These are phyloP conservation scores for Aureobasidium musti DNA, from an alignment of 2,329 filamentous ascomycete species.

Conservation along the genomic window DNA sequence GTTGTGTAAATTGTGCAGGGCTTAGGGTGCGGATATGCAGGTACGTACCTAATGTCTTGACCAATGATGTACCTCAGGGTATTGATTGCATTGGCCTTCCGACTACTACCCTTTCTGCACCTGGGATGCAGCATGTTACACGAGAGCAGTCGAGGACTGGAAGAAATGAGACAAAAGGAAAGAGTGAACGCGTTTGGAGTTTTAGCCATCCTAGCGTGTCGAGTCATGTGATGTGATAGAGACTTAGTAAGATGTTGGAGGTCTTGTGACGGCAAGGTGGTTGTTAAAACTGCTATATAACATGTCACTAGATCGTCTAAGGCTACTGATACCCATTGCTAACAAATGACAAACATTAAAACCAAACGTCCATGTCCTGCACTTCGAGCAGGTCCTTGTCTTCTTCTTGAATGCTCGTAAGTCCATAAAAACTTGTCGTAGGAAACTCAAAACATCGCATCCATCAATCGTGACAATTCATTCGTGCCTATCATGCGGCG, in stretches of 20 bases:
- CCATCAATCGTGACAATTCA: constrained; percentile 13
- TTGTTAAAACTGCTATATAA: constrained; percentile 13
- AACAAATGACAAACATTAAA: constrained; percentile 9
- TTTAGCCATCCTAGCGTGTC: constrained; percentile 26
- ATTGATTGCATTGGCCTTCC: background rate
- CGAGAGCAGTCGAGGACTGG: background rate
- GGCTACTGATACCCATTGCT: background rate
- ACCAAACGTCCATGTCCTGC: background rate
- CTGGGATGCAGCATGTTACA: background rate
- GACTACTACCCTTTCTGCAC: background rate
- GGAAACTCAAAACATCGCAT: background rate
- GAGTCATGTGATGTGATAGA: constrained; percentile 22
- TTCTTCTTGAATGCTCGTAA: background rate
- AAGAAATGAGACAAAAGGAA: constrained; percentile 12
- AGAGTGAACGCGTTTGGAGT: constrained; percentile 1
- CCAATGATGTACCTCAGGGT: background rate
- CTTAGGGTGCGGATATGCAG: constrained; percentile 8
- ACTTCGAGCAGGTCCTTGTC: too few species aligned
- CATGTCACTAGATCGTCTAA: constrained; percentile 14
- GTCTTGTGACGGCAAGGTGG: constrained; percentile 28
- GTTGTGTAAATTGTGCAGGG: constrained; percentile 15
- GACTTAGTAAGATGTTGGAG: constrained; percentile 27
- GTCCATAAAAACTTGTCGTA: background rate
- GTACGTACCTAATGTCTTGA: constrained; percentile 2
- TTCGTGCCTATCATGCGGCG: background rate